Percentiles rank a stretch among this genome's conserved stretches.
Conservation (phyloP, 805 yeast species). For the Lachancea thermotolerans region DNA sequence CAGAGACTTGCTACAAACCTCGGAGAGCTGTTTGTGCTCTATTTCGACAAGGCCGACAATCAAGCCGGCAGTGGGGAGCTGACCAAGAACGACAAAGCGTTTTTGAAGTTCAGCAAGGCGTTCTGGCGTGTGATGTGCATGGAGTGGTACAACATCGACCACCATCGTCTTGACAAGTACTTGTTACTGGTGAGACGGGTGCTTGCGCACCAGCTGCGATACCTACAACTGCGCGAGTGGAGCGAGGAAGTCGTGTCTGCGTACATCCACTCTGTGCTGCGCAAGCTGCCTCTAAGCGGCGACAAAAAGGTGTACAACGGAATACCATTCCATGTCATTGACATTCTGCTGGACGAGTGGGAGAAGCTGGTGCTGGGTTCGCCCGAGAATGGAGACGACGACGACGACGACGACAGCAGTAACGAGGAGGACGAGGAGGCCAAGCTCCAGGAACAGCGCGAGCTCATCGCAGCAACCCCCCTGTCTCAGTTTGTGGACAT, state of each 20-base stretch:
- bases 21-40: conserved; percentile 40
- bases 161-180: conserved; percentile 80
- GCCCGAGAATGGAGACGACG: conserved; percentile 41
- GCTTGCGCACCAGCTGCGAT: conserved; percentile 54
- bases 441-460: conserved; percentile 15
- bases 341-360: conserved; percentile 77
- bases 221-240: conserved; percentile 52
- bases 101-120: conserved; percentile 54
- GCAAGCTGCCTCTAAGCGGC: conserved; percentile 48
- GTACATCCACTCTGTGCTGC: conserved; percentile 40
- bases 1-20: conserved; percentile 71
- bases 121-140: conserved; percentile 74
- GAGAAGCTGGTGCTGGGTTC: conserved; percentile 55
- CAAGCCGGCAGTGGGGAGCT: conserved; percentile 8
- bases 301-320: conserved; percentile 60
- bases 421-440: conserved; percentile 27
- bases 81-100: conserved; percentile 25
- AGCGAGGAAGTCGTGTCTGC: conserved; percentile 37
- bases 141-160: conserved; percentile 84
- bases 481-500: conserved; percentile 51
- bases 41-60: conserved; percentile 29
- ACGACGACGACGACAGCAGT: conserved; percentile 29
- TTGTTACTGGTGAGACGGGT: conserved; percentile 74
- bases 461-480: conserved; percentile 43
- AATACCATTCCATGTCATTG: conserved; percentile 77